Conservation (phyloP, 768 basidiomycete genomes). For the Russula foetens region DNA sequence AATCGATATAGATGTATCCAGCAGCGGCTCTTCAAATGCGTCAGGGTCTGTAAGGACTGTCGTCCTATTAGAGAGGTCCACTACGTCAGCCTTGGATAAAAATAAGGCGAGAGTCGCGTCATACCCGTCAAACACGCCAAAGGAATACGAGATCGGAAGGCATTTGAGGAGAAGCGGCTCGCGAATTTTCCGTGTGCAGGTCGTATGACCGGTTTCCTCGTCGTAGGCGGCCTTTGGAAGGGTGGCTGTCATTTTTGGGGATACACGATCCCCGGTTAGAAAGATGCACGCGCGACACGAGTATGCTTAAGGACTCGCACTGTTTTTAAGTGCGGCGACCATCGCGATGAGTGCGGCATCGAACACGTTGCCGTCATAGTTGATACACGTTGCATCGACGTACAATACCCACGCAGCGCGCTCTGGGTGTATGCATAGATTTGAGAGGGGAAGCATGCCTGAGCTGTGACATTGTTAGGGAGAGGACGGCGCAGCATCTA, state of each 20-base stretch:
- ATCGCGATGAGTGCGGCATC: conserved; percentile 87
- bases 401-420: conserved; percentile 92
- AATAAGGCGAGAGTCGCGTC: conserved; percentile 23
- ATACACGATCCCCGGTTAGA: background rate
- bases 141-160: conserved; percentile 48
- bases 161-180: conserved; percentile 40
- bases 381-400: conserved; percentile 90
- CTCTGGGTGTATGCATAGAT: conserved; percentile 72
- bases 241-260: conserved; percentile 36
- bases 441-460: conserved; percentile 49
- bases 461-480: conserved; percentile 39
- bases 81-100: background rate
- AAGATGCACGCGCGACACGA: background rate
- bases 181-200: conserved; percentile 46
- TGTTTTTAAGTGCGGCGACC: conserved; percentile 77
- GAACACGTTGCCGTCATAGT: conserved; percentile 94
- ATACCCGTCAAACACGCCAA: conserved; percentile 79
- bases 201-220: conserved; percentile 53
- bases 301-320: conserved; percentile 38
- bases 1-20: conserved; percentile 63
- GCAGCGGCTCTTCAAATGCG: conserved; percentile 82
- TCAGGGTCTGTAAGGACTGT: conserved; percentile 76
- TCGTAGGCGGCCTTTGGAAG: conserved; percentile 67
- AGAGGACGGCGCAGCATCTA: background rate
- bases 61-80: conserved; percentile 34